Evolutionary conservation across 495 filamentous ascomycete genomes (phyloP), one percentile per base, ranked within the genome.

Genomic region (Apiosordaria backusii): DNA sequence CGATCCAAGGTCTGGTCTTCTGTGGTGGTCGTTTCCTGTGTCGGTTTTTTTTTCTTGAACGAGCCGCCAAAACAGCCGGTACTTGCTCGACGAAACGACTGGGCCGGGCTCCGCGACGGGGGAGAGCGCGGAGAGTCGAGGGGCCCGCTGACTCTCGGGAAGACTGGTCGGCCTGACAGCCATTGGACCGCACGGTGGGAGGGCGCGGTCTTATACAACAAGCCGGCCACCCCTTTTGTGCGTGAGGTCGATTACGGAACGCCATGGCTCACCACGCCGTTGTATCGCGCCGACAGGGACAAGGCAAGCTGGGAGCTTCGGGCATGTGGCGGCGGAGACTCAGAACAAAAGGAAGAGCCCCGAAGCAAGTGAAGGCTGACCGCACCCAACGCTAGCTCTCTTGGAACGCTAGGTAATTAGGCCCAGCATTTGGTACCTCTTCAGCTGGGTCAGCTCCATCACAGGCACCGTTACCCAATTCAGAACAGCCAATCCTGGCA

Each of bases 401-500:
- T 35, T 54, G 57, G 21, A 24, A 26, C 54, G 45, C 63, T 60
- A 58, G 13, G 35, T 45, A 45, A 50, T 50, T 69, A 65, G 67
- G 26, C 57, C 35, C 13, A 13, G 25, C 26, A 52, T 60, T 57
- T 60, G 40, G 10, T 26, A 27, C 16, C 60, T 19, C 54, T n/a
- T 55, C 60, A 21, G 52, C 52, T 57, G 25, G 29, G 63, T 65
- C 63, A 66, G 64, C 67, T 66, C 45, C 35, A 23, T 25, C n/a
- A 22, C 18, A 65, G 50, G 61, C 54, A 59, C 64, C 64, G 52
- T 35, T 59, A 55, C 60, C 60, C 18, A 57, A 62, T 25, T 1
- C 22, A 52, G 60, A 27, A 40, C 53, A 60, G 24, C 65, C 68
- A 67, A 67, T 67, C 65, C 54, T 29, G 40, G 40, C 9, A 62